A percentile compares a stretch with the other conserved stretches of the same genome.
Conservation (phyloP, 306 rosid species). For the Senna tora region DNA sequence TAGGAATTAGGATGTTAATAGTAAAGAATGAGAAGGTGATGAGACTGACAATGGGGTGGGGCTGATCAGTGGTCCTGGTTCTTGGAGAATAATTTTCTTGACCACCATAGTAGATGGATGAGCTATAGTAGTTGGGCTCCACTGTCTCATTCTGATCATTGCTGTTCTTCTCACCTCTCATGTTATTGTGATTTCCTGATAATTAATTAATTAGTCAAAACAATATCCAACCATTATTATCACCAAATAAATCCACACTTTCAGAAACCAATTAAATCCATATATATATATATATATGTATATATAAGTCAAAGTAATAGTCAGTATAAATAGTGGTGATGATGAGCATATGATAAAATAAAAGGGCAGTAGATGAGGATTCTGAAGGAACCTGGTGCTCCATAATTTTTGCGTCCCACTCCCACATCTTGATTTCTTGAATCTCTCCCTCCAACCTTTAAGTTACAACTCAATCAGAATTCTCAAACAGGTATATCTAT, state of each 20-base stretch:
- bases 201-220: too few species aligned
- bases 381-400: constrained; percentile 46
- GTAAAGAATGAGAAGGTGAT: not conserved
- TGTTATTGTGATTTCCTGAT: constrained; percentile 40
- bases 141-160: constrained; percentile 57
- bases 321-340: not conserved
- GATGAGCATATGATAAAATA: not conserved
- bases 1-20: too few species aligned
- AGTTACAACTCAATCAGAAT: constrained; percentile 12
- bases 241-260: constrained; percentile 40
- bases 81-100: constrained; percentile 86
- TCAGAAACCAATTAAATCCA: not conserved
- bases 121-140: constrained; percentile 77
- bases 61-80: constrained; percentile 58
- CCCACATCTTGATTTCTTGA: constrained; percentile 40
- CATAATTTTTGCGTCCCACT: constrained; percentile 38
- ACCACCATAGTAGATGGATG: constrained; percentile 92
- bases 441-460: constrained; percentile 49
- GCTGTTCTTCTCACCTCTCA: constrained; percentile 53
- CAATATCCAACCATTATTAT: constrained; percentile 46
- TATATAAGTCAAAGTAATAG: constrained; percentile 29
- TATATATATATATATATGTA: too few species aligned
- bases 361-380: not conserved
- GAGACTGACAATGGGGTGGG: constrained; percentile 50
- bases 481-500: constrained; percentile 12